Evolutionary conservation across 2,329 filamentous ascomycete genomes (phyloP).

Genomic region (Lecanicillium sp.): DNA sequence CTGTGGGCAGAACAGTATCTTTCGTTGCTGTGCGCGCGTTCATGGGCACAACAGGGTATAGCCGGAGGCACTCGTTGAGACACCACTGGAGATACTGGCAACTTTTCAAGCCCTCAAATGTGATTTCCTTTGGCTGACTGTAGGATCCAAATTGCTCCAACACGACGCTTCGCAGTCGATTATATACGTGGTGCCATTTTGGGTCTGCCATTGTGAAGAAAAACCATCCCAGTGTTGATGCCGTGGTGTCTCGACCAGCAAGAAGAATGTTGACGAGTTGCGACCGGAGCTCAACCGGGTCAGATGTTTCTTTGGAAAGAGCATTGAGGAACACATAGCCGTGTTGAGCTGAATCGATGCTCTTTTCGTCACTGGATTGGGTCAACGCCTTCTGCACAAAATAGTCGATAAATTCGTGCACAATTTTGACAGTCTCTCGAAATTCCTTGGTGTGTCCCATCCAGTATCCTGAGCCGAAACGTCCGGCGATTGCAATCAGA

Average conservation of each 20-base stretch:
- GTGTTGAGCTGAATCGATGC: slow-evolving; percentile 1
- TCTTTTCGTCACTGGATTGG: slow-evolving; percentile 11
- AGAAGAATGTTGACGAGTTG: slow-evolving; percentile 33
- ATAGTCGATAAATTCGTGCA: slow-evolving; percentile 62
- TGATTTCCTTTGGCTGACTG: slow-evolving; percentile 16
- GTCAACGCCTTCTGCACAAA: slow-evolving; percentile 52
- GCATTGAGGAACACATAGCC: slow-evolving; percentile 25
- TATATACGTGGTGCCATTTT: slow-evolving; percentile 27
- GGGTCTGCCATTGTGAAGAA: slow-evolving; percentile 32
- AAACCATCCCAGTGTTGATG: slow-evolving; percentile 39
- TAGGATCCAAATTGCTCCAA: slow-evolving; percentile 43
- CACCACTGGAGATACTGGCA: slow-evolving; percentile 18
- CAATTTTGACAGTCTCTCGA: slow-evolving; percentile 52
- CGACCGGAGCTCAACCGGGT: slow-evolving; percentile 17
- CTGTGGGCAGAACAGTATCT: slow-evolving; percentile 42
- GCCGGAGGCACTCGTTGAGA: slow-evolving; percentile 15
- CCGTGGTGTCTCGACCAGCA: slow-evolving; percentile 49
- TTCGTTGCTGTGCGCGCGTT: slow-evolving; percentile 15
- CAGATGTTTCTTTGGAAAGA: slow-evolving; percentile 23
- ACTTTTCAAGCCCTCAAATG: slow-evolving; percentile 16
- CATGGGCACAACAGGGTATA: slow-evolving; percentile 17
- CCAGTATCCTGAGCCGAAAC: slow-evolving; percentile 35
- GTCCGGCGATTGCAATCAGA: slow-evolving; percentile 45
- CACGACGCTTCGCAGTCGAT: slow-evolving; percentile 33
- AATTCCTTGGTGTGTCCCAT: slow-evolving; percentile 47